phyloP scores from a whole-genome alignment of 495 filamentous ascomycete species.

The Aspergillus ellipticus region DNA sequence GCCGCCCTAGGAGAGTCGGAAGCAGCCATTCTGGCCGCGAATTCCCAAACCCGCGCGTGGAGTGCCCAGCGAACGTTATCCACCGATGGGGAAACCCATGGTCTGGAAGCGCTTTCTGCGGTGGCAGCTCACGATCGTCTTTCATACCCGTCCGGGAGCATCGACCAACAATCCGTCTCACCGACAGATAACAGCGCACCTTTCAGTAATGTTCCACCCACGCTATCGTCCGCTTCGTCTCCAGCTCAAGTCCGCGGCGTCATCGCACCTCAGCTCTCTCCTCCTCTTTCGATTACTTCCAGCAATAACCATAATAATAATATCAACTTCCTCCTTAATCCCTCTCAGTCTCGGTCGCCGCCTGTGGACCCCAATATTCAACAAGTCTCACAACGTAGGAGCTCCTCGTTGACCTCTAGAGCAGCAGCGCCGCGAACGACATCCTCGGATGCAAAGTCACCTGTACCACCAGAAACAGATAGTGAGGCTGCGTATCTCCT shows the following conservation, averaged over 20 bases:
- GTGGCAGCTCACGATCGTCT: constrained; percentile 52
- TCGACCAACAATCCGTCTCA: constrained; percentile 20
- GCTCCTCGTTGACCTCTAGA: constrained; percentile 28
- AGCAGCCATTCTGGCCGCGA: constrained; percentile 29
- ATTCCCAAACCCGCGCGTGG: constrained; percentile 32
- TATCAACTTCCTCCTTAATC: constrained; percentile 57
- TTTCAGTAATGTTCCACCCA: constrained; percentile 16
- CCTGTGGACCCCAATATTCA: constrained; percentile 44
- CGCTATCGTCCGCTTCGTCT: constrained; percentile 36
- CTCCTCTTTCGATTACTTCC: constrained; percentile 36
- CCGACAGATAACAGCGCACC: constrained; percentile 13
- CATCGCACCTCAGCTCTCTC: constrained; percentile 35
- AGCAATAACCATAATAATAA: constrained; percentile 44
- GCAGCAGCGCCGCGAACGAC: constrained; percentile 18
- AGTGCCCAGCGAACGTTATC: constrained; percentile 16
- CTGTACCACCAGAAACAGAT: constrained; percentile 42
- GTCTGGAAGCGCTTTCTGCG: constrained; percentile 55
- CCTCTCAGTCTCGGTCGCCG: constrained; percentile 46
- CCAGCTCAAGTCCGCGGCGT: constrained; percentile 29
- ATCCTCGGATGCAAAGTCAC: constrained; percentile 15
- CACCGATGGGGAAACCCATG: constrained; percentile 40
- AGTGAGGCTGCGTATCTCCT: constrained; percentile 58
- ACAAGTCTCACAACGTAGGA: constrained; percentile 27
- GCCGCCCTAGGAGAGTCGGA: constrained; percentile 31
- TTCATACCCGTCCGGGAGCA: constrained; percentile 26